Evolutionary conservation across 2,329 filamentous ascomycete genomes (phyloP).

Genomic region (Dichotomopilus funicola): DNA sequence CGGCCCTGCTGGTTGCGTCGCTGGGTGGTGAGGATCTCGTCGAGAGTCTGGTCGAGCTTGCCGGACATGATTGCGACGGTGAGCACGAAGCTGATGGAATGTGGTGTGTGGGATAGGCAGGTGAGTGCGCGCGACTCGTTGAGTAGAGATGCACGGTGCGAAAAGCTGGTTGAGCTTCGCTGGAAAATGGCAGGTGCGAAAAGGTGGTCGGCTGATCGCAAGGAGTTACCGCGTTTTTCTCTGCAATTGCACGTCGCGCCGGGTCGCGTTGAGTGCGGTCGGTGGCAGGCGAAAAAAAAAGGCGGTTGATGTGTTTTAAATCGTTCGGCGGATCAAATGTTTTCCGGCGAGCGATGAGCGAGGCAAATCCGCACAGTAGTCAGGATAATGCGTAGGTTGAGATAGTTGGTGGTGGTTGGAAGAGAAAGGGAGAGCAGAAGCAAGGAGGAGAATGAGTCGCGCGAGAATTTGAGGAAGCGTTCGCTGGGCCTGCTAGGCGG

Average conservation of each 20-base stretch:
- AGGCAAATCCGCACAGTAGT: conserved; percentile 26
- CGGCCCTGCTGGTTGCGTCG: conserved; percentile 48
- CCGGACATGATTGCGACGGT: conserved; percentile 59
- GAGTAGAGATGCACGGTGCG: neutral
- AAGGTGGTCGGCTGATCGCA: conserved; percentile 6
- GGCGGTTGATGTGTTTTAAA: neutral
- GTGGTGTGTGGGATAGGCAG: neutral
- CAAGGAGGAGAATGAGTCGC: conserved; percentile 8
- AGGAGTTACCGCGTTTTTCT: neutral
- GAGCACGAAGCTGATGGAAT: neutral
- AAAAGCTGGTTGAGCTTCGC: conserved; percentile 7
- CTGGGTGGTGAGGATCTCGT: conserved; percentile 87
- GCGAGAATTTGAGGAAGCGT: conserved; percentile 16
- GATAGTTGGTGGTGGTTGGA: conserved; percentile 13
- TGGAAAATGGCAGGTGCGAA: conserved; percentile 10
- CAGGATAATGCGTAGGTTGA: conserved; percentile 16
- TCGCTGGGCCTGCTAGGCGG: neutral
- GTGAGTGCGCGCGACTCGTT: neutral
- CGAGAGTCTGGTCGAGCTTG: conserved; percentile 95
- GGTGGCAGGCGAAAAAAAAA: neutral
- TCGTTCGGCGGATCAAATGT: neutral
- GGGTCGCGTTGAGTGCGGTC: conserved; percentile 11
- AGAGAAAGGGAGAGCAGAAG: conserved; percentile 9
- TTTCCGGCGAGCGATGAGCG: conserved; percentile 29
- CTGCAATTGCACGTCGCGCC: conserved; percentile 16